phyloP scores from a whole-genome alignment of 2,329 filamentous ascomycete genomes.

The Aspergillus ochraceoroseus region DNA sequence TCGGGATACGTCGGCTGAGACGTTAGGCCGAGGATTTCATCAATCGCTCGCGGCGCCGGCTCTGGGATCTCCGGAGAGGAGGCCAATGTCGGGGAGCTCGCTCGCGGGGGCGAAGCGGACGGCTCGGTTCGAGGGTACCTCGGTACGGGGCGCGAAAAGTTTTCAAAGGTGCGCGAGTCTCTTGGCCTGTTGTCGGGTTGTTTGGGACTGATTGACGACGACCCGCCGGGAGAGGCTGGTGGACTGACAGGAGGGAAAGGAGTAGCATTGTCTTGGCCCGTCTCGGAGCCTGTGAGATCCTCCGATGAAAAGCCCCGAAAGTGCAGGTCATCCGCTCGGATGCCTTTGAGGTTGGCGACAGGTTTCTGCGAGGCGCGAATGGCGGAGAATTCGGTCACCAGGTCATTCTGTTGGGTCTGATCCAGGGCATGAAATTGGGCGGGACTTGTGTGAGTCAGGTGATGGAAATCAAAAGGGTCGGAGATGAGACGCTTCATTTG shows the following conservation, averaged over 20 bases:
- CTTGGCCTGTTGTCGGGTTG: conserved; percentile 23
- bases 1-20: conserved; percentile 31
- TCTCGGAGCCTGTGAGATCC: conserved; percentile 23
- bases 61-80: conserved; percentile 31
- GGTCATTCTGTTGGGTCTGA: conserved; percentile 48
- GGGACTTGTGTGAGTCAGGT: conserved; percentile 56
- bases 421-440: conserved; percentile 52
- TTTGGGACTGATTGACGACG: conserved; percentile 25
- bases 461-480: conserved; percentile 60
- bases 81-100: conserved; percentile 33
- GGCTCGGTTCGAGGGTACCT: conserved; percentile 40
- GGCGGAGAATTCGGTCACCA: conserved; percentile 52
- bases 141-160: conserved; percentile 52
- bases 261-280: conserved; percentile 21
- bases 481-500: conserved; percentile 52
- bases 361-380: conserved; percentile 52
- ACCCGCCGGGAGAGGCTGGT: conserved; percentile 29
- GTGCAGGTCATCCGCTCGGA: conserved; percentile 48
- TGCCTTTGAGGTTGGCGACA: conserved; percentile 48
- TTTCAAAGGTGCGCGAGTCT: conserved; percentile 46
- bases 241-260: conserved; percentile 28
- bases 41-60: conserved; percentile 38
- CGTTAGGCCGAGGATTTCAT: conserved; percentile 38
- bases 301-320: conserved; percentile 36
- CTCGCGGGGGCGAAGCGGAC: conserved; percentile 39